Evolutionary conservation across 2,329 filamentous ascomycete species (phyloP).

Genomic region (Gnomoniopsis sp.): DNA sequence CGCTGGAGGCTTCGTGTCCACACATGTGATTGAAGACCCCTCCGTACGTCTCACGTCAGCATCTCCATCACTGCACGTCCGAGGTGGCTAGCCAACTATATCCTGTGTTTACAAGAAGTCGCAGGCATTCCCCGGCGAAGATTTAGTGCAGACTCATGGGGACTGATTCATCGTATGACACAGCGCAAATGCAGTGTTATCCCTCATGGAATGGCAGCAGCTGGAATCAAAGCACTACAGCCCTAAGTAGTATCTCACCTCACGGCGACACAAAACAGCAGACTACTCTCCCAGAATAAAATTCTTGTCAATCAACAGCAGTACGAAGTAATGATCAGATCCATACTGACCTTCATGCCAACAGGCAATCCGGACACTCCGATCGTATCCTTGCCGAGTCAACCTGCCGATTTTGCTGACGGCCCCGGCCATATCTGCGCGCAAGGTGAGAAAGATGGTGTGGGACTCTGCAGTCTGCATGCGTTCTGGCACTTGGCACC

Average conservation of each 20-base stretch:
- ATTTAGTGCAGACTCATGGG: background rate
- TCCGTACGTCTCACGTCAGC: slow-evolving; percentile 17
- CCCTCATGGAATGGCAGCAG: background rate
- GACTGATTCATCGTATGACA: background rate
- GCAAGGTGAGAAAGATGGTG: background rate
- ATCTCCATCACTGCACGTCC: slow-evolving; percentile 5
- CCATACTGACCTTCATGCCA: too few species aligned
- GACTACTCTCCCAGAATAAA: background rate
- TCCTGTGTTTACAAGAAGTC: background rate
- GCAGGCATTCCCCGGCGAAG: background rate
- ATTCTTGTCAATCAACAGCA: background rate
- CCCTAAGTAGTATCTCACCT: background rate
- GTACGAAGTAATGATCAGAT: too few species aligned
- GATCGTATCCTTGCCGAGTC: background rate
- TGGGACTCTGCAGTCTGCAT: background rate
- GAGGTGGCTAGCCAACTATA: background rate
- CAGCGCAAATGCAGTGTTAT: background rate
- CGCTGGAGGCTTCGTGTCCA: slow-evolving; percentile 10
- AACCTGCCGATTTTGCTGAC: background rate
- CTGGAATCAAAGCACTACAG: background rate
- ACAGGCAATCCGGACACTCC: background rate
- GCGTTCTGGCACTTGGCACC: background rate
- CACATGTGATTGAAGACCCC: background rate
- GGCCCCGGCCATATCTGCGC: background rate
- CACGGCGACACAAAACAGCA: background rate